Percentiles rank a stretch among this genome's conserved stretches.
Conservation (phyloP, 345 rosid genomes). For the Eucalyptus sp. region DNA sequence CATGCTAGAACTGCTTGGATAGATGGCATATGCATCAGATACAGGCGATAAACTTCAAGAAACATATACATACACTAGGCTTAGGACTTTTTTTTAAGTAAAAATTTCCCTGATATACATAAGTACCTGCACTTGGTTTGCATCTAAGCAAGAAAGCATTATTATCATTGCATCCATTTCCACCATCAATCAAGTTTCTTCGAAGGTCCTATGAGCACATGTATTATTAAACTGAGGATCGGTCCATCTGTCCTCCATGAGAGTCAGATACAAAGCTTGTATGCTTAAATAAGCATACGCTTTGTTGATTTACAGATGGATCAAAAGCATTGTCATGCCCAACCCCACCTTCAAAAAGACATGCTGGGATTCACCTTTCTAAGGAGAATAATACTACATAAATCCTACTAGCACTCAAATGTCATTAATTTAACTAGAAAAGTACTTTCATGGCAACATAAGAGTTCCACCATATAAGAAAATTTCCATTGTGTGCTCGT, state of each 20-base stretch:
- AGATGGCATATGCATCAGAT: neutral
- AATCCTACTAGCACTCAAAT: too few species aligned
- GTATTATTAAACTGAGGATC: neutral
- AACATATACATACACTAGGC: too few species aligned
- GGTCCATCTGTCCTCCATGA: neutral
- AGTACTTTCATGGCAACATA: neutral
- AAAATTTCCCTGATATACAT: neutral
- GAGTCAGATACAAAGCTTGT: neutral
- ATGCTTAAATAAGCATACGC: neutral
- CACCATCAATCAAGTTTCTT: neutral
- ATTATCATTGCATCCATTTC: neutral
- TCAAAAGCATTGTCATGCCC: neutral
- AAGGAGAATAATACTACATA: neutral
- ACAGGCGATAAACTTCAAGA: too few species aligned
- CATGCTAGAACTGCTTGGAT: neutral
- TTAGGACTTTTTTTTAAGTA: too few species aligned
- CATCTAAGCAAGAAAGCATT: neutral
- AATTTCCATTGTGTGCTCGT: rapidly evolving
- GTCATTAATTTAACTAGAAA: rapidly evolving
- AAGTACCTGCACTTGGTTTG: neutral
- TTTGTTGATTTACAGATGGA: neutral
- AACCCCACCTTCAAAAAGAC: neutral
- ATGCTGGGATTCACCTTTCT: neutral
- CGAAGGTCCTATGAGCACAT: neutral
- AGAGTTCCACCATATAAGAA: neutral